Conservation (phyloP, 2,329 filamentous ascomycete genomes). For the Sporothrix brasiliensis region DNA sequence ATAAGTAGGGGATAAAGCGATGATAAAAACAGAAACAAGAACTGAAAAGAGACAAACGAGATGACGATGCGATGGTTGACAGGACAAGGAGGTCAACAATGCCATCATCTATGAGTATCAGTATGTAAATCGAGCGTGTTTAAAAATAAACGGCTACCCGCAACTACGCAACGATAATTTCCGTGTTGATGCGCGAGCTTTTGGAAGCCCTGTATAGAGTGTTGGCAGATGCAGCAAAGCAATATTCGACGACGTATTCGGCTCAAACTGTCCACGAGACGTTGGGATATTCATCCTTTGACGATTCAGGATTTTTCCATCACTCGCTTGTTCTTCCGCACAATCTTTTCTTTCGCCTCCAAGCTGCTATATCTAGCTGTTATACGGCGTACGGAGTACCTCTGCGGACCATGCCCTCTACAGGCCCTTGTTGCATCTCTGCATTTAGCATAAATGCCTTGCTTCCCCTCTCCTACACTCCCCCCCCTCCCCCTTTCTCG, state of each 20-base stretch:
- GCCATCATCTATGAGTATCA: neutral
- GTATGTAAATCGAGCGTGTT: neutral
- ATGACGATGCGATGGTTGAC: too few relatives aligned
- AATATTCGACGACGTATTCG: too few relatives aligned
- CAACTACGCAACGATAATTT: neutral
- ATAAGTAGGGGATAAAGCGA: neutral
- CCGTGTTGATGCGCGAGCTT: neutral
- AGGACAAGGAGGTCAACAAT: too few relatives aligned
- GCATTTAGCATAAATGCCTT: constrained; percentile 29
- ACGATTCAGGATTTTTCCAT: neutral
- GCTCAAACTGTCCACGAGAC: neutral
- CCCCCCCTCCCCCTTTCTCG: neutral
- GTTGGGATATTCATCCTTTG: neutral
- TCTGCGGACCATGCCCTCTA: neutral
- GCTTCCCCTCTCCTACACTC: constrained; percentile 11
- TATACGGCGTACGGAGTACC: neutral
- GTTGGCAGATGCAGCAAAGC: neutral
- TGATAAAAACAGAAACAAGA: neutral
- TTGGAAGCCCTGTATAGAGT: neutral
- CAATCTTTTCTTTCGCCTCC: neutral
- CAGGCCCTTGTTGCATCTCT: constrained; percentile 23
- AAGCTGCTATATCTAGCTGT: neutral
- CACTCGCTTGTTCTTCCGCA: neutral
- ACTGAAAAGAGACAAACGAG: neutral
- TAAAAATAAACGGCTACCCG: neutral